Evolutionary conservation across 179 eudicot species (phyloP), one percentile per base, ranked within the genome.

Genomic region (Nepenthes alata): DNA sequence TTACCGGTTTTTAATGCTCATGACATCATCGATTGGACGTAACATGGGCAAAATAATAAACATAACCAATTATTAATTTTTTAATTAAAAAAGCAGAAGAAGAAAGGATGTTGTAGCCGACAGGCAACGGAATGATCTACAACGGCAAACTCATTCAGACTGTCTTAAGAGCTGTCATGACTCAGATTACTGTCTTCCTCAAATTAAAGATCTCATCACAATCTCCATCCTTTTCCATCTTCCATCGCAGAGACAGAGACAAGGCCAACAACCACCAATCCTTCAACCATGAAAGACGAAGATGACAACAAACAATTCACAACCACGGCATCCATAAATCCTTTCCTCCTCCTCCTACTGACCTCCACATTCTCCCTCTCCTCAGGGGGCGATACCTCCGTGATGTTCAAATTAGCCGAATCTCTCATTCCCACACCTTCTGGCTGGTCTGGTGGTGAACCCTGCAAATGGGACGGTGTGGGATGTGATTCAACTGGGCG

Each of bases 391-490:
- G 93, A 90, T 35, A 73, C 79, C 1, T 25, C 69, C 25, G 61
- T 83, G 14, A 85, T 87, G 89, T 3, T 59, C 35, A 65, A 68
- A 10, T 55, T 87, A 6, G 67, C 79, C 3, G 48, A 49, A 0
- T 65, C 91, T 52, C 59, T 89, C 59, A 35, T 34, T 51, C 81
- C 76, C 0, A 2, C 75, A 0, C 86, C 87, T 0, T 35, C 75
- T 0, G 70, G 71, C 35, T 88, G 94, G 94, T 12, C 68, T 0
- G 72, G 73, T 2, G 0, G 67, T 11, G 45, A 75, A 58, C 78
- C 72, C 53, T 88, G 96, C 63, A 67, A 72, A 60, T 88, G 94
- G 94, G 11, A 34, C 13, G 87, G 93, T 5, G 59, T 88, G n/a
- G 37, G 41, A 2, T 88, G 96, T 10, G 79, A 77, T 51, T 11